A percentile compares a stretch with the other conserved stretches of the same genome.
phyloP scores from a whole-genome alignment of 1,284 basidiomycete species.

The Ceratobasidium sp. region DNA sequence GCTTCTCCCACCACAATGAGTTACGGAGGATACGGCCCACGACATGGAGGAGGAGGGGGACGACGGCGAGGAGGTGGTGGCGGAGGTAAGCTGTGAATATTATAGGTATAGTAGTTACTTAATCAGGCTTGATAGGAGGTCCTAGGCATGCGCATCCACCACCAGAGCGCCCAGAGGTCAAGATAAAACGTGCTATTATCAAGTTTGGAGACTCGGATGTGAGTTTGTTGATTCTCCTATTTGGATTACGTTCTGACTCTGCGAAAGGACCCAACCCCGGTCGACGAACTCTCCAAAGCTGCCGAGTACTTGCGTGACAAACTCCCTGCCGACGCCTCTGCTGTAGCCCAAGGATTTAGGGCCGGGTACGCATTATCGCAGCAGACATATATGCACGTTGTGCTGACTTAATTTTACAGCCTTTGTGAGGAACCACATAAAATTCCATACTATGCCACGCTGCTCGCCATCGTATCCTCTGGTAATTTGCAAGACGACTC shows the following conservation, averaged over 20 bases:
- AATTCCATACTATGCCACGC: constrained; percentile 85
- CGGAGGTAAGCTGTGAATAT: background rate
- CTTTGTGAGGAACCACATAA: constrained; percentile 93
- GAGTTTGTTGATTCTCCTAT: constrained; percentile 56
- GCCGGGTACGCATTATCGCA: constrained; percentile 67
- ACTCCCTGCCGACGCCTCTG: constrained; percentile 51
- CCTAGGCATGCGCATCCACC: constrained; percentile 48
- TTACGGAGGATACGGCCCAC: constrained; percentile 42
- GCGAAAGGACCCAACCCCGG: constrained; percentile 50
- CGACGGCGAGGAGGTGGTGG: constrained; percentile 18
- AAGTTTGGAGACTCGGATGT: constrained; percentile 85
- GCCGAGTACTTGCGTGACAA: constrained; percentile 48
- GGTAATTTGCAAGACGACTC: constrained; percentile 47
- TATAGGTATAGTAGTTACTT: background rate
- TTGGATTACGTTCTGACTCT: background rate
- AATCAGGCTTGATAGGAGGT: constrained; percentile 26
- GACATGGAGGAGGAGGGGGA: constrained; percentile 31
- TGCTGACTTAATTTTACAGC: constrained; percentile 56
- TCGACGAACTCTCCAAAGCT: constrained; percentile 50
- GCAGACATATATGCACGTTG: constrained; percentile 5
- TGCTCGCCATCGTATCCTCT: constrained; percentile 80
- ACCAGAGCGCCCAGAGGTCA: constrained; percentile 78
- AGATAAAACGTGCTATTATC: constrained; percentile 76
- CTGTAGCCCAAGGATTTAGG: constrained; percentile 80
- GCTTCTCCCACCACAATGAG: constrained; percentile 15